Evolutionary conservation across 768 basidiomycete species (phyloP).

Genomic region (Trametopsis cervina): DNA sequence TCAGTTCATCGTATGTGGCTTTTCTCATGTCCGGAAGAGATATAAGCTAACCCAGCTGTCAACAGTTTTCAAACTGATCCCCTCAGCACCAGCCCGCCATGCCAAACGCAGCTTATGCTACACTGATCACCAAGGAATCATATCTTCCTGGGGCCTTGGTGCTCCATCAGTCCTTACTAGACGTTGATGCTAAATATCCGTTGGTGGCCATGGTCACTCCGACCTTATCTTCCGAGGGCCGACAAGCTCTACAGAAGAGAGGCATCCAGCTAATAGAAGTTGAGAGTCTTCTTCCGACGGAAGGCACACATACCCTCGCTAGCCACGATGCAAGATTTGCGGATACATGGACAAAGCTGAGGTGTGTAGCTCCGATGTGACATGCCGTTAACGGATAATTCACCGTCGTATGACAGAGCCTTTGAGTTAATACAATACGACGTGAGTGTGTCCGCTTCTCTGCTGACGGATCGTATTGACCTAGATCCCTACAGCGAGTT

Average conservation of each 20-base stretch:
- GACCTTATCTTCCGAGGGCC: conserved; percentile 28
- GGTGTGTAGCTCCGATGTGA: conserved; percentile 22
- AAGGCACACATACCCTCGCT: conserved; percentile 30
- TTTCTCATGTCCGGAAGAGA: too few species aligned
- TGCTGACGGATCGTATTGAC: background rate
- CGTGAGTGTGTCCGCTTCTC: conserved; percentile 36
- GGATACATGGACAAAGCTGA: conserved; percentile 62
- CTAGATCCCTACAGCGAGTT: too few species aligned
- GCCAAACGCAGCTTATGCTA: conserved; percentile 57
- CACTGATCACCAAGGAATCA: conserved; percentile 62
- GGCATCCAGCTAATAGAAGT: conserved; percentile 56
- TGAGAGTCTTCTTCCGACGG: conserved; percentile 46
- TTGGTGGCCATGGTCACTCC: conserved; percentile 47
- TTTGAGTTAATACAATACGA: conserved; percentile 68
- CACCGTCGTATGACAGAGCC: conserved; percentile 27
- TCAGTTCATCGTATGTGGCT: too few species aligned
- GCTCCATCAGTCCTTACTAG: conserved; percentile 40
- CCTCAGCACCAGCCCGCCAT: too few species aligned
- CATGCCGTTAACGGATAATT: background rate
- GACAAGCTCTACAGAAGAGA: conserved; percentile 40
- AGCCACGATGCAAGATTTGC: conserved; percentile 41
- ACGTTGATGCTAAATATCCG: conserved; percentile 39
- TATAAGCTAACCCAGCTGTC: too few species aligned
- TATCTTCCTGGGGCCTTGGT: conserved; percentile 56
- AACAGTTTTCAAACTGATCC: too few species aligned